Evolutionary conservation across 192 early-diverging fungal genomes (phyloP), one percentile per base, ranked within the genome.

Genomic region (Allomyces javanicus): DNA sequence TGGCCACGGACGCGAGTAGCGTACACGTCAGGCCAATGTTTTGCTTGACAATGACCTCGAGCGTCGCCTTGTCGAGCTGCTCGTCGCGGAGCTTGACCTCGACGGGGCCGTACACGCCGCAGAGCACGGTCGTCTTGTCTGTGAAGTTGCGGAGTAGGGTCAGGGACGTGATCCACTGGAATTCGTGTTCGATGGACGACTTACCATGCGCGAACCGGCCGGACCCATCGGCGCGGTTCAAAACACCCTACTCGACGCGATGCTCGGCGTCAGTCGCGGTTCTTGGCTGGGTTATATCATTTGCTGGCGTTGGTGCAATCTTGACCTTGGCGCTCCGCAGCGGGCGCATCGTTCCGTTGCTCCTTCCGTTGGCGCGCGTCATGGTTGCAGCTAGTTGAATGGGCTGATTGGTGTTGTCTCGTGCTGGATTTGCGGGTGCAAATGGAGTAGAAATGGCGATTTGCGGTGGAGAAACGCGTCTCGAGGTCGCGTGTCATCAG

Each of bases 81-180:
- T 95, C 93, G 66, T 96, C 93, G 19, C 86, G 83, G 10, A 92
- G 62, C 66, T 80, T 84, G 25, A 91, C 90, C 66, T 93, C 91
- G 22, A 85, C 79, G 5, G 96, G 96, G 1, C 96, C 96, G 67
- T 84, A 84, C 14, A 98, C 83, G 17, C 87, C 85, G 61, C 82
- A 83, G 26, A 95, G 62, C 3, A 93, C 88, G 4, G 84, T 77
- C 9, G 86, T 86, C 63, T 78, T 75, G 11, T 11, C 21, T 5
- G 25, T 64, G 33, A 27, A 43, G 19, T 64, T 33, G 25, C 25
- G 14, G 62, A 43, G 27, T 26, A 24, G 40, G 33, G 71, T 10
- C 23, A 43, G 22, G 25, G 63, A 50, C 62, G 45, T 7, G 22
- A 21, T 62, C 44, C 40, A 17, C 44, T 25, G 19, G 17, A n/a